Conservation (phyloP, 306 rosid genomes). For the Hylodesmum podocarpum region DNA sequence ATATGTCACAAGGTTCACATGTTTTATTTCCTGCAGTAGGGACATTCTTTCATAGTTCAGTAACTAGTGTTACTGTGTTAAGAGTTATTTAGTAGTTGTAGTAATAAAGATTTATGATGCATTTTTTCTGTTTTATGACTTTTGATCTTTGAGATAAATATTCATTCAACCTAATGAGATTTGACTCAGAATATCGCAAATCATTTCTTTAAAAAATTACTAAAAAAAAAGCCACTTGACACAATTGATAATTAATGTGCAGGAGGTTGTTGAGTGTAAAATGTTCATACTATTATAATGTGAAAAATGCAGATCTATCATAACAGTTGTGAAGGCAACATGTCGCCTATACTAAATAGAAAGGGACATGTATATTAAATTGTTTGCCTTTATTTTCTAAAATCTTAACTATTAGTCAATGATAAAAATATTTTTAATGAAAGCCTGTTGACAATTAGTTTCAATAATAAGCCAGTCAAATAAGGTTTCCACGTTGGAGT, state of each 20-base stretch:
- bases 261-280: background rate
- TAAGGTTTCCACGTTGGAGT: background rate
- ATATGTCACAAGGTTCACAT: background rate
- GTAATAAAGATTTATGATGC: background rate
- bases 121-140: background rate
- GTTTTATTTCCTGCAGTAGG: background rate
- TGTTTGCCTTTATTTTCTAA: background rate
- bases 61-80: background rate
- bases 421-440: background rate
- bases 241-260: background rate
- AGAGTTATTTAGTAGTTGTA: conserved; percentile 4
- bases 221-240: background rate
- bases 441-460: background rate
- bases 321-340: background rate
- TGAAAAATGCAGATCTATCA: background rate
- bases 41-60: background rate
- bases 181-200: background rate
- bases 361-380: background rate
- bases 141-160: background rate
- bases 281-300: background rate
- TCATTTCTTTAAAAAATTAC: background rate
- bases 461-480: background rate
- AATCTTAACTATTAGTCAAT: conserved; percentile 25
- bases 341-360: background rate
- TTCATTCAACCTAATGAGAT: background rate